A percentile compares a stretch with the other conserved stretches of the same genome.
These are phyloP conservation scores for Laguncularia racemosa DNA, from an alignment of 345 rosid genomes.

Conservation along the genomic window DNA sequence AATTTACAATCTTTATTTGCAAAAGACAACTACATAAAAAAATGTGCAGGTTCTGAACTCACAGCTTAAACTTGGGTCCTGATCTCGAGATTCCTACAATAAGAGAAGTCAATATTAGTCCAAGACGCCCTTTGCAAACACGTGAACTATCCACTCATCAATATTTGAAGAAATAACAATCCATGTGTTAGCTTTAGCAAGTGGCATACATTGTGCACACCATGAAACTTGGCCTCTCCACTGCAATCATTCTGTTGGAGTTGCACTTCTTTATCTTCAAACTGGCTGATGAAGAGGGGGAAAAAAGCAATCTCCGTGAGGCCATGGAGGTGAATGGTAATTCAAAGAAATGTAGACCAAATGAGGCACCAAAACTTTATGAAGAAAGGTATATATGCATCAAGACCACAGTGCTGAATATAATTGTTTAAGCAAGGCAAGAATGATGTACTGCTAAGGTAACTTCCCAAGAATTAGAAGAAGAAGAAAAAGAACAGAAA, in stretches of 20 bases:
- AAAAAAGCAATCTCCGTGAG: not conserved
- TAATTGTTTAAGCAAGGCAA: no score
- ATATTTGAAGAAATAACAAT: not conserved
- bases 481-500: constrained; percentile 1
- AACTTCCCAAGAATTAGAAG: not conserved
- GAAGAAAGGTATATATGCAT: no score
- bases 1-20: not conserved
- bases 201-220: constrained; percentile 3
- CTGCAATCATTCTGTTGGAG: not conserved
- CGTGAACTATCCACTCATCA: not conserved
- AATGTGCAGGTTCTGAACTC: not conserved
- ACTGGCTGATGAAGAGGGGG: constrained; percentile 7
- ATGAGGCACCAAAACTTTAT: not conserved
- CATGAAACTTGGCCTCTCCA: constrained; percentile 2
- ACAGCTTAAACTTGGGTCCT: constrained; percentile 1
- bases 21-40: not conserved
- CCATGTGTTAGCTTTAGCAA: not conserved
- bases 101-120: not conserved
- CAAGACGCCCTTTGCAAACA: not conserved
- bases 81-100: constrained; percentile 8
- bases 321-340: not conserved
- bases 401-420: no score
- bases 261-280: constrained; percentile 8
- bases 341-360: not conserved
- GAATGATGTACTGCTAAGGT: no score